These are phyloP conservation scores for Starmerella kuoi DNA, from an alignment of 805 yeast genomes.

Conservation along the genomic window DNA sequence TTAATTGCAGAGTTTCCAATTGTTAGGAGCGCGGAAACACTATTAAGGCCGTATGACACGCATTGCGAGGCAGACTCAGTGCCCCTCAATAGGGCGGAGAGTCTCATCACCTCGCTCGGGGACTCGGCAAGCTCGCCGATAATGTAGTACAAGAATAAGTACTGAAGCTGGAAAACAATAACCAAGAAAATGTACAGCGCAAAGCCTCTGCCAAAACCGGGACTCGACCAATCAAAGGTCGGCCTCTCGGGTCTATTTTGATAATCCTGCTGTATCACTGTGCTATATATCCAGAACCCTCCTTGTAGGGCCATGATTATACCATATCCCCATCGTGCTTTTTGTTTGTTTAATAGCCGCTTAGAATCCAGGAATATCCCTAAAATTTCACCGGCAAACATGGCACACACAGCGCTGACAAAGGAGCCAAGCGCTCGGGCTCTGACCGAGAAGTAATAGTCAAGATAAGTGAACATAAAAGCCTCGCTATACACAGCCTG, in stretches of 20 bases:
- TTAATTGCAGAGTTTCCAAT: slow-evolving; percentile 17
- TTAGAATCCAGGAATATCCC: slow-evolving; percentile 36
- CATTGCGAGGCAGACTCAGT: slow-evolving; percentile 15
- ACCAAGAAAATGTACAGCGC: slow-evolving; percentile 31
- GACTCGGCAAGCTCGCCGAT: slow-evolving; percentile 12
- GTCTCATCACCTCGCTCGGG: slow-evolving; percentile 12
- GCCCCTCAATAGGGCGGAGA: slow-evolving; percentile 13
- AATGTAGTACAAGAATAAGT: slow-evolving; percentile 11
- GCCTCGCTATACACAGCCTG: slow-evolving; percentile 18
- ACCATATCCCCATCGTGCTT: slow-evolving; percentile 38
- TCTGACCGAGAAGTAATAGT: slow-evolving; percentile 39
- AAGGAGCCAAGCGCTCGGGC: slow-evolving; percentile 44
- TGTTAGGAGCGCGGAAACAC: slow-evolving; percentile 12
- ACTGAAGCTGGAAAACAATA: slow-evolving; percentile 11
- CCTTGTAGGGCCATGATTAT: slow-evolving; percentile 36
- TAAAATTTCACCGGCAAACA: slow-evolving; percentile 31
- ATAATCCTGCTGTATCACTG: slow-evolving; percentile 18
- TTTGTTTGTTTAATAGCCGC: slow-evolving; percentile 31
- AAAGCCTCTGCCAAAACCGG: slow-evolving; percentile 39
- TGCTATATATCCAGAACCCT: slow-evolving; percentile 22
- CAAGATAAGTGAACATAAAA: slow-evolving; percentile 13
- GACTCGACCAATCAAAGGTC: slow-evolving; percentile 32
- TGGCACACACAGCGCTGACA: slow-evolving; percentile 45
- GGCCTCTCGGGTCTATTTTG: slow-evolving; percentile 19
- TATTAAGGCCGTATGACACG: slow-evolving; percentile 13